phyloP scores from a whole-genome alignment of 805 yeast species.

The Nakazawaea holstii region DNA sequence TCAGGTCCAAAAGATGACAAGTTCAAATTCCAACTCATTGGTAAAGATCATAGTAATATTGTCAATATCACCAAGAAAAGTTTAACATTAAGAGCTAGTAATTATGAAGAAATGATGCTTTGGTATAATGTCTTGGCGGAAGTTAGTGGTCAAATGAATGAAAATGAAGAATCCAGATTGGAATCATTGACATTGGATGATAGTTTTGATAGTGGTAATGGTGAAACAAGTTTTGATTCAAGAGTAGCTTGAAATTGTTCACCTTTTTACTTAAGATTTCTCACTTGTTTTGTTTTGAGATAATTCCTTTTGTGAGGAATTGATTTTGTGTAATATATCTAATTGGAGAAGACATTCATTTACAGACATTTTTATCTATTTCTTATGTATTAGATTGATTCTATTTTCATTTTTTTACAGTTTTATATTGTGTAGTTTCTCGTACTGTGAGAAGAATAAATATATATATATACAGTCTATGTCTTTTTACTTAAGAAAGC shows the following conservation, averaged over 20 bases:
- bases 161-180: conserved; percentile 12
- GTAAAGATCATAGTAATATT: conserved; percentile 33
- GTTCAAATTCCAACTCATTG: conserved; percentile 34
- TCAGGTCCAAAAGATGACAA: conserved; percentile 26
- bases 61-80: conserved; percentile 22
- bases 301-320: not conserved
- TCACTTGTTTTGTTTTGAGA: not conserved
- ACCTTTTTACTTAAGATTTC: not conserved
- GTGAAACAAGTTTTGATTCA: conserved; percentile 4
- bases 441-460: too few relatives aligned
- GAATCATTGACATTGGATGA: conserved; percentile 10
- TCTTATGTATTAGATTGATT: not conserved
- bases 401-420: not conserved
- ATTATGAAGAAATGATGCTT: conserved; percentile 36
- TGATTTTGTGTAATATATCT: too few relatives aligned
- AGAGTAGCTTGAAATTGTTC: not conserved
- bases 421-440: not conserved
- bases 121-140: conserved; percentile 39
- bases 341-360: too few relatives aligned
- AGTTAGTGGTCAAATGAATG: conserved; percentile 21
- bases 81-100: conserved; percentile 35
- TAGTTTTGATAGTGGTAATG: conserved; percentile 7
- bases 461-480: not conserved
- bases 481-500: conserved; percentile 54
- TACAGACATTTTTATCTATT: not conserved